Evolutionary conservation across 768 basidiomycete species (phyloP).

Genomic region (Collybia mongolica): DNA sequence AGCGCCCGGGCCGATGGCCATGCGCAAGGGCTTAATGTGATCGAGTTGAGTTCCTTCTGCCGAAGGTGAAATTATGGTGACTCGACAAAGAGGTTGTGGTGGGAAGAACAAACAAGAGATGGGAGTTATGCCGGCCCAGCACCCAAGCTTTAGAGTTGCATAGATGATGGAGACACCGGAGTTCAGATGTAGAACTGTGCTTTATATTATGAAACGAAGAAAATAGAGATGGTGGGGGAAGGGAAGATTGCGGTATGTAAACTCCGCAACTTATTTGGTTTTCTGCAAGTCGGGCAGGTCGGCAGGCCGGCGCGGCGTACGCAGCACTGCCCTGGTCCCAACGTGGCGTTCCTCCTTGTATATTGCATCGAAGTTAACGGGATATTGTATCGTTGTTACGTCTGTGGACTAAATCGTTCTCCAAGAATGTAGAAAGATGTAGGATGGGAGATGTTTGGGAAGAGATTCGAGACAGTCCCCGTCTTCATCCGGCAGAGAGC

Average conservation of each 20-base stretch:
- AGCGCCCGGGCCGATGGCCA: neutral
- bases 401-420: no score
- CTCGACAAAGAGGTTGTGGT: neutral
- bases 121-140: neutral
- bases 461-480: neutral
- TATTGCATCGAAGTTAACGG: no score
- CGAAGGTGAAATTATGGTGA: neutral
- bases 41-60: neutral
- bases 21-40: neutral
- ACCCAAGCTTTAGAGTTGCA: constrained; percentile 16
- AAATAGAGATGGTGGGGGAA: constrained; percentile 3
- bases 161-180: constrained; percentile 6
- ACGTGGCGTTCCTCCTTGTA: neutral
- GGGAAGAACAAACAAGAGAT: constrained; percentile 5
- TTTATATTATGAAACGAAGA: neutral
- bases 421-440: no score
- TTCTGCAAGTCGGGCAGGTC: constrained; percentile 1
- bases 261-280: constrained; percentile 3
- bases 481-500: no score
- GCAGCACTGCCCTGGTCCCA: constrained; percentile 4
- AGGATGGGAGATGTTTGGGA: constrained; percentile 6
- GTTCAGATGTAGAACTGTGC: neutral
- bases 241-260: constrained; percentile 3
- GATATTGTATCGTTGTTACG: no score
- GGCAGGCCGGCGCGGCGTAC: constrained; percentile 1